Conservation (phyloP, 1,139 yeast genomes). For the Sugiyamaella neomexicana region DNA sequence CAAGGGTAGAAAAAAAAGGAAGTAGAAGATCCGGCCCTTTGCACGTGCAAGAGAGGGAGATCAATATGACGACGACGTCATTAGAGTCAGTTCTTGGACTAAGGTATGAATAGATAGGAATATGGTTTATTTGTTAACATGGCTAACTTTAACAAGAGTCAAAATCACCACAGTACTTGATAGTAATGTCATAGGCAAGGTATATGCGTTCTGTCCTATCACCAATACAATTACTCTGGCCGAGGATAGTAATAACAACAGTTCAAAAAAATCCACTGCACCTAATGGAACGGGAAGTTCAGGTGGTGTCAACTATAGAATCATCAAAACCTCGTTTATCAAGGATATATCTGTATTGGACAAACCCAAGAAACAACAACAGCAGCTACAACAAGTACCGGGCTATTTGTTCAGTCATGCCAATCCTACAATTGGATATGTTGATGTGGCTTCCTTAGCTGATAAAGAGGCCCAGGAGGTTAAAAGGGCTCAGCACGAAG, state of each 20-base stretch:
- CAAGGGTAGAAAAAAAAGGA: not conserved
- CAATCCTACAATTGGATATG: slow-evolving; percentile 35
- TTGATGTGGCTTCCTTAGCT: slow-evolving; percentile 33
- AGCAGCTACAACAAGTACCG: slow-evolving; percentile 16
- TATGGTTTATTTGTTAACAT: too few species aligned
- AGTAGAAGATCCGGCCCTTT: not conserved
- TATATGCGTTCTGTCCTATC: slow-evolving; percentile 58
- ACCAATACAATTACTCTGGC: slow-evolving; percentile 45
- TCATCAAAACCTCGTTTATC: slow-evolving; percentile 60
- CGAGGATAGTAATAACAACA: slow-evolving; percentile 27
- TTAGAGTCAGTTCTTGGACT: slow-evolving; percentile 24
- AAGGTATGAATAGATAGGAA: slow-evolving; percentile 11
- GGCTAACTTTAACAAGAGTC: slow-evolving; percentile 46
- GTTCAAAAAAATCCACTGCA: not conserved
- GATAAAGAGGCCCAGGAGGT: slow-evolving; percentile 32
- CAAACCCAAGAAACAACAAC: slow-evolving; percentile 34
- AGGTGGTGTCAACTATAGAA: slow-evolving; percentile 44
- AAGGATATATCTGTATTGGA: slow-evolving; percentile 53
- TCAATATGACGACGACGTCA: slow-evolving; percentile 16
- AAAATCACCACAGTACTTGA: slow-evolving; percentile 61
- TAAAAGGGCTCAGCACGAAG: slow-evolving; percentile 28
- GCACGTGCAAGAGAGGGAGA: not conserved
- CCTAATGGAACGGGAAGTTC: slow-evolving; percentile 4
- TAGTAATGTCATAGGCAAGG: slow-evolving; percentile 56
- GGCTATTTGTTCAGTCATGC: slow-evolving; percentile 29